Conservation (phyloP, 2,329 filamentous ascomycete genomes). For the Cladobotryum protrusum region DNA sequence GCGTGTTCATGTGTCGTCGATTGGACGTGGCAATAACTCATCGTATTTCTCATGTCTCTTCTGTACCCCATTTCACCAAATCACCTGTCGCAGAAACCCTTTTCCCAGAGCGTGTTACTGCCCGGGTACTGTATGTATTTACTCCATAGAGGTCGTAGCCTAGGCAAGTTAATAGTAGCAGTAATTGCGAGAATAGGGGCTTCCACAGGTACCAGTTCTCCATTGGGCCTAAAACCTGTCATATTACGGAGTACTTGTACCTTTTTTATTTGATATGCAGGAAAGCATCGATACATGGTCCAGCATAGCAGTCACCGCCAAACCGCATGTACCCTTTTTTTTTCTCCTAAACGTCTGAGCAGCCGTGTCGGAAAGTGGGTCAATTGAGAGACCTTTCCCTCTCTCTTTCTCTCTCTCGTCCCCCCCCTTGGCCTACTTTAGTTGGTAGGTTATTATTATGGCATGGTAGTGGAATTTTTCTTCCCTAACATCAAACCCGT, state of each 20-base stretch:
- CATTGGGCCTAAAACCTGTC: constrained; percentile 4
- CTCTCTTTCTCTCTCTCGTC: no score
- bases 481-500: constrained; percentile 9
- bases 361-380: constrained; percentile 1
- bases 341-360: background rate
- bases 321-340: constrained; percentile 1
- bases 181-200: constrained; percentile 11
- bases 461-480: constrained; percentile 11
- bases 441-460: constrained; percentile 12
- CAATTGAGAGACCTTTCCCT: constrained; percentile 1
- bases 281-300: constrained; percentile 4
- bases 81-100: no score
- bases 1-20: no score
- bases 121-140: no score
- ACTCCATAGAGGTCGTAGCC: no score
- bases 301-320: constrained; percentile 5
- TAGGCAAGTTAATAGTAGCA: no score
- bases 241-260: no score
- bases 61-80: no score
- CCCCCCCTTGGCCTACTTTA: no score
- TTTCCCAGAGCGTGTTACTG: no score
- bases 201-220: background rate
- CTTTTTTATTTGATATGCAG: constrained; percentile 5
- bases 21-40: no score
- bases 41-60: no score